phyloP scores from a whole-genome alignment of 495 filamentous ascomycete species.

The Penicillium verhagenii region DNA sequence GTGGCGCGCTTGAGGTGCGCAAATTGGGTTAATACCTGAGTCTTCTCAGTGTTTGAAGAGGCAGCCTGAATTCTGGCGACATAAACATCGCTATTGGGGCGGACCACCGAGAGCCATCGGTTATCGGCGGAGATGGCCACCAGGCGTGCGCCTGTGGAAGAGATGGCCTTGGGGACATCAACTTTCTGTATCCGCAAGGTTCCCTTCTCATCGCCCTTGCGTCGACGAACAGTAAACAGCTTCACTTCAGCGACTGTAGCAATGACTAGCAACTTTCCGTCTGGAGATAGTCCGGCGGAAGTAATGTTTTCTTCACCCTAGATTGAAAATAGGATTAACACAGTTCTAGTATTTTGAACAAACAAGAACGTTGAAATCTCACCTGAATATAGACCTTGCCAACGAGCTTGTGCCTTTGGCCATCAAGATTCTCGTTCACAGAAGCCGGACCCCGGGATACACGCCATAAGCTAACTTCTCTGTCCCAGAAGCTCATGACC shows the following conservation, averaged over 20 bases:
- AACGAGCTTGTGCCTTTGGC: conserved; percentile 57
- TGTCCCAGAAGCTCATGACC: conserved; percentile 90
- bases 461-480: conserved; percentile 83
- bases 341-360: not conserved
- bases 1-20: conserved; percentile 57
- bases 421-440: conserved; percentile 43
- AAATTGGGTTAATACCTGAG: conserved; percentile 46
- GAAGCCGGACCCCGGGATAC: conserved; percentile 44
- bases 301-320: conserved; percentile 85
- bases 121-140: conserved; percentile 52
- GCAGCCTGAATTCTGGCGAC: conserved; percentile 44
- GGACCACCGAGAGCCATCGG: conserved; percentile 56
- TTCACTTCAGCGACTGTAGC: conserved; percentile 77
- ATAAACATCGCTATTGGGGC: conserved; percentile 48
- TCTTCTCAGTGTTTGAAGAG: conserved; percentile 33
- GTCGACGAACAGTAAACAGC: conserved; percentile 58
- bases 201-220: conserved; percentile 47
- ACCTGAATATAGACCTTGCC: conserved; percentile 67
- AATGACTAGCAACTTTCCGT: conserved; percentile 74
- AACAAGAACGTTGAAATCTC: conserved; percentile 5
- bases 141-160: conserved; percentile 62
- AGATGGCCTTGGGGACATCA: conserved; percentile 49
- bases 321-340: conserved; percentile 11
- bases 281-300: conserved; percentile 67
- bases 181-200: conserved; percentile 68